A percentile compares a stretch with the other conserved stretches of the same genome.
phyloP scores from a whole-genome alignment of 1,284 basidiomycete genomes.

The Marasmius sp. region DNA sequence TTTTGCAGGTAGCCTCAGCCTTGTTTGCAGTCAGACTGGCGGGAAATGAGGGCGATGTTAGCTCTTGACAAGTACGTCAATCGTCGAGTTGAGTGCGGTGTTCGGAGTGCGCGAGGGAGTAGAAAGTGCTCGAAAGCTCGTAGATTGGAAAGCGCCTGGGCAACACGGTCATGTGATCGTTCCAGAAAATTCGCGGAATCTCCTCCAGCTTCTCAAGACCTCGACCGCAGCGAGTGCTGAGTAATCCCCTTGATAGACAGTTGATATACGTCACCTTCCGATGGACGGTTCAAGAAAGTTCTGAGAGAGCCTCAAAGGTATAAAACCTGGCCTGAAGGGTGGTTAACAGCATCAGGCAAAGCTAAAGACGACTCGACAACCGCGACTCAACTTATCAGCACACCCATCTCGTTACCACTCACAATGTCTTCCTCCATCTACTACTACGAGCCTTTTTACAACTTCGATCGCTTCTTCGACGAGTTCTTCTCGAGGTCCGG shows the following conservation, averaged over 20 bases:
- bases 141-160: too few species aligned
- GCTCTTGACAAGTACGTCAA: too few species aligned
- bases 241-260: too few species aligned
- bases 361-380: neutral
- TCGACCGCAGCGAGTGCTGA: too few species aligned
- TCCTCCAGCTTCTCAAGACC: neutral
- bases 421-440: conserved; percentile 13
- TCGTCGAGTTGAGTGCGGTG: too few species aligned
- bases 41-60: too few species aligned
- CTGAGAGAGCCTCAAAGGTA: neutral
- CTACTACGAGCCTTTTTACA: conserved; percentile 21
- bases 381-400: neutral
- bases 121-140: too few species aligned
- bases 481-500: conserved; percentile 10
- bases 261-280: neutral
- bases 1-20: too few species aligned
- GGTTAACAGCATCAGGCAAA: neutral
- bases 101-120: too few species aligned
- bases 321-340: neutral
- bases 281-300: neutral
- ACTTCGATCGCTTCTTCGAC: conserved; percentile 22
- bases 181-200: neutral
- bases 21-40: too few species aligned
- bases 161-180: neutral
- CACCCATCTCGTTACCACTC: neutral